Conservation (phyloP, 2,329 filamentous ascomycete genomes). For the Penicillium olsonii region DNA sequence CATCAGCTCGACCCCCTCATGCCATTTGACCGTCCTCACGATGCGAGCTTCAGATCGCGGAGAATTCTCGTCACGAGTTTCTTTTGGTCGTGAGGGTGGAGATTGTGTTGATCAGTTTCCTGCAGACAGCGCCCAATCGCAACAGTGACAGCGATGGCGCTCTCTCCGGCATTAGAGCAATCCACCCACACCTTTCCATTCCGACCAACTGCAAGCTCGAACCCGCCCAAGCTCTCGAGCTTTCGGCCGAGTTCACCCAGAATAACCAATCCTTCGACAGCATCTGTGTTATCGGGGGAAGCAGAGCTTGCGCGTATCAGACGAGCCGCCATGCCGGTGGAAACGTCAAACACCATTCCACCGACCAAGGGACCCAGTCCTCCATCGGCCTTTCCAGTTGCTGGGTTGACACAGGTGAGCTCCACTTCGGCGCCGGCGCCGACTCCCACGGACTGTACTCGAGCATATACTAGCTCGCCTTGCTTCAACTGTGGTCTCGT, state of each 20-base stretch:
- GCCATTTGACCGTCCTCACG: slow-evolving; percentile 17
- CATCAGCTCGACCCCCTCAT: neutral
- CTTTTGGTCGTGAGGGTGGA: slow-evolving; percentile 46
- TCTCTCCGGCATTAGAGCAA: slow-evolving; percentile 61
- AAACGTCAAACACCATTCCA: slow-evolving; percentile 84
- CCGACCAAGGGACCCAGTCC: slow-evolving; percentile 80
- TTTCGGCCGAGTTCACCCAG: slow-evolving; percentile 81
- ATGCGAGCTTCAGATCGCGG: slow-evolving; percentile 42
- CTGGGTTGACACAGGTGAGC: slow-evolving; percentile 81
- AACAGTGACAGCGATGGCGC: slow-evolving; percentile 65
- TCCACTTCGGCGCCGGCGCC: slow-evolving; percentile 86
- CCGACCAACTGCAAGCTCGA: slow-evolving; percentile 89
- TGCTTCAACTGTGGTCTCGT: slow-evolving; percentile 75
- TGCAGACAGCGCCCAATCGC: slow-evolving; percentile 76
- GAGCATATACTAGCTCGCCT: slow-evolving; percentile 85
- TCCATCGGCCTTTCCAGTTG: slow-evolving; percentile 86
- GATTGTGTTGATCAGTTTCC: slow-evolving; percentile 68
- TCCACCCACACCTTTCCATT: slow-evolving; percentile 94
- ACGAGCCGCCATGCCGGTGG: slow-evolving; percentile 76
- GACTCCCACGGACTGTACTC: slow-evolving; percentile 74
- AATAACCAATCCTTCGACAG: slow-evolving; percentile 68
- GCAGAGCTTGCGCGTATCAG: slow-evolving; percentile 55
- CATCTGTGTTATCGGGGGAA: slow-evolving; percentile 32
- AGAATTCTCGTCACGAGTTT: slow-evolving; percentile 48
- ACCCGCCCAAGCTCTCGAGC: slow-evolving; percentile 61